Evolutionary conservation across 805 yeast species (phyloP).

Genomic region (Nematodospora valgi): DNA sequence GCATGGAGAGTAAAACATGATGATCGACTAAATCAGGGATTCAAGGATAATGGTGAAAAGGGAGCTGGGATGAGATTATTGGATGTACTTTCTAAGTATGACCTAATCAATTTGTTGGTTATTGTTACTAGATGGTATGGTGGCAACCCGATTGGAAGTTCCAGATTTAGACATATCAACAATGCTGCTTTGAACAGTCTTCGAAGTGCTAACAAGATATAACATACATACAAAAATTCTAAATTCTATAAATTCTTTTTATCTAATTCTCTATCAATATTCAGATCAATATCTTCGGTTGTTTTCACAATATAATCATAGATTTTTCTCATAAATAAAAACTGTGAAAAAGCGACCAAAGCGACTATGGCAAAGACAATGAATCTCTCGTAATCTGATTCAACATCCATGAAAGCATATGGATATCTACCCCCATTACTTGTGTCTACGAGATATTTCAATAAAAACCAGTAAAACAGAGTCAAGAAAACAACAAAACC

Average conservation of each 20-base stretch:
- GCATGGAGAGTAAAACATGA: constrained; percentile 55
- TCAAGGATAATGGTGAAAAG: constrained; percentile 66
- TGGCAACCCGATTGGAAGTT: constrained; percentile 69
- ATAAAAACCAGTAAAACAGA: constrained; percentile 49
- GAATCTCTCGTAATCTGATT: constrained; percentile 38
- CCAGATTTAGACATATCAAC: constrained; percentile 62
- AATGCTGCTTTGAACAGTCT: constrained; percentile 8
- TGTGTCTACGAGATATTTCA: constrained; percentile 46
- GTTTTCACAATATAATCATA: constrained; percentile 17
- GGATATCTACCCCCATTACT: constrained; percentile 54
- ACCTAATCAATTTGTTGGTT: constrained; percentile 52
- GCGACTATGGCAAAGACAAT: constrained; percentile 48
- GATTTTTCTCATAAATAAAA: constrained; percentile 23
- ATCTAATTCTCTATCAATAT: constrained; percentile 9
- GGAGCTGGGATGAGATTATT: constrained; percentile 67
- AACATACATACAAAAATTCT: background rate
- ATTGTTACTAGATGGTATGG: constrained; percentile 84
- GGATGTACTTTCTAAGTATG: constrained; percentile 45
- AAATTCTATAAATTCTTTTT: constrained; percentile 6
- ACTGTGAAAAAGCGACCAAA: constrained; percentile 26
- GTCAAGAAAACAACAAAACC: constrained; percentile 37
- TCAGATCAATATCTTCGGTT: constrained; percentile 11
- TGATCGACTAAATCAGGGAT: constrained; percentile 49
- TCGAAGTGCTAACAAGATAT: constrained; percentile 7
- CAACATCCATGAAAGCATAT: constrained; percentile 63